Conservation (phyloP, 345 rosid genomes). For the Euphorbia pulcherrima region DNA sequence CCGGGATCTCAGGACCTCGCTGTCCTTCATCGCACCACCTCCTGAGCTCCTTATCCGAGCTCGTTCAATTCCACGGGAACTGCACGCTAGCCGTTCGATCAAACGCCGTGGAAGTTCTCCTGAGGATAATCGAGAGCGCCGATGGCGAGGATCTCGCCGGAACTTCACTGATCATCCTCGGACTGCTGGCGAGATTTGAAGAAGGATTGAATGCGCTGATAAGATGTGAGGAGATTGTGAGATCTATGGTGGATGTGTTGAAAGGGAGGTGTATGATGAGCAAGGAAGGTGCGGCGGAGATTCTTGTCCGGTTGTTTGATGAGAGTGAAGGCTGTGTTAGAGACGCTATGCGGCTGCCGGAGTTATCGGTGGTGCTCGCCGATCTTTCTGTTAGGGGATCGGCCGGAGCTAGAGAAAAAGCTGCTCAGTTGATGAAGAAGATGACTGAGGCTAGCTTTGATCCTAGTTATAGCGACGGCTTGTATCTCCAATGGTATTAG, state of each 20-base stretch:
- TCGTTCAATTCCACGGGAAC: slow-evolving; percentile 62
- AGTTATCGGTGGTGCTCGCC: slow-evolving; percentile 35
- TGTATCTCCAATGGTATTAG: slow-evolving; percentile 19
- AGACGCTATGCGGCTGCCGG: slow-evolving; percentile 41
- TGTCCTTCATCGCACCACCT: slow-evolving; percentile 38
- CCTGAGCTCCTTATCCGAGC: slow-evolving; percentile 50
- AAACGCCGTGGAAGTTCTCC: slow-evolving; percentile 35
- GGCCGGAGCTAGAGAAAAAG: slow-evolving; percentile 45
- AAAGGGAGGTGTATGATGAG: slow-evolving; percentile 51
- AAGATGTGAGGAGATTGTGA: slow-evolving; percentile 35
- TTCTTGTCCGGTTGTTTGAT: slow-evolving; percentile 46
- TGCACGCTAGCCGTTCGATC: slow-evolving; percentile 52
- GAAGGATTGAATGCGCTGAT: slow-evolving; percentile 45
- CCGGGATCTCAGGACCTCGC: slow-evolving; percentile 24
- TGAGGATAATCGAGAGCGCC: slow-evolving; percentile 24
- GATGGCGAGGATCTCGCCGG: slow-evolving; percentile 37
- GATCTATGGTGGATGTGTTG: slow-evolving; percentile 40
- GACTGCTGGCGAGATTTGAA: slow-evolving; percentile 43
- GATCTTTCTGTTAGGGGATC: slow-evolving; percentile 60
- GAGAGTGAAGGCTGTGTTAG: slow-evolving; percentile 47
- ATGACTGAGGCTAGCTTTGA: slow-evolving; percentile 33
- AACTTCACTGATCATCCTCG: slow-evolving; percentile 39
- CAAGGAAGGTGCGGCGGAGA: slow-evolving; percentile 61
- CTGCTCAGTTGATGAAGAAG: slow-evolving; percentile 40
- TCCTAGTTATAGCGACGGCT: slow-evolving; percentile 18